These are phyloP conservation scores for Fusarium zealandicum DNA, from an alignment of 2,329 filamentous ascomycete genomes.

Conservation along the genomic window DNA sequence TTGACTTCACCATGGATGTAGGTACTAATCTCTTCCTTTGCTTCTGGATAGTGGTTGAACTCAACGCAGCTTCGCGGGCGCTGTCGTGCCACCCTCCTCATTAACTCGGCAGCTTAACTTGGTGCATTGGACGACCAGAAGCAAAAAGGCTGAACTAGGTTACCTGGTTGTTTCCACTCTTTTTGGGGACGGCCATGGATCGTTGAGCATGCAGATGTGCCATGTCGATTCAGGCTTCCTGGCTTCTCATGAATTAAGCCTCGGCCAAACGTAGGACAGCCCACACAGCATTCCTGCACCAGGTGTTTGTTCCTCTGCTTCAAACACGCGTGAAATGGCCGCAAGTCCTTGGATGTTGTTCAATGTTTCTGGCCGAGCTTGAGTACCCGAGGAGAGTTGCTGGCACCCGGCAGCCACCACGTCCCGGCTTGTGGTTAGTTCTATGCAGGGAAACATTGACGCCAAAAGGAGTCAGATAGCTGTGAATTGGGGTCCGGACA, in stretches of 20 bases:
- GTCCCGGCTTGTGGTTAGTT: not conserved
- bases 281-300: not conserved
- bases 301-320: too few species aligned
- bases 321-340: too few species aligned
- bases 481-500: slow-evolving; percentile 1
- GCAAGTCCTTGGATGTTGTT: not conserved
- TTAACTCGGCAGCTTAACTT: not conserved
- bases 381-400: not conserved
- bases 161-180: slow-evolving; percentile 3
- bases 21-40: slow-evolving; percentile 9
- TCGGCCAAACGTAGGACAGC: not conserved
- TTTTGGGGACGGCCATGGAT: slow-evolving; percentile 1
- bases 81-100: not conserved
- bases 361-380: not conserved
- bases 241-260: not conserved
- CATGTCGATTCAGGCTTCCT: not conserved
- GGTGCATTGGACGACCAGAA: not conserved
- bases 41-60: not conserved
- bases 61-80: not conserved
- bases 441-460: slow-evolving; percentile 10
- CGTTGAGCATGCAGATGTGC: slow-evolving; percentile 1
- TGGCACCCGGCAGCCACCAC: not conserved
- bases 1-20: slow-evolving; percentile 8
- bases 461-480: slow-evolving; percentile 1
- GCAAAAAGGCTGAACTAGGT: too few species aligned